Conservation (phyloP, 1,139 yeast genomes). For the Ashbya aceris region DNA sequence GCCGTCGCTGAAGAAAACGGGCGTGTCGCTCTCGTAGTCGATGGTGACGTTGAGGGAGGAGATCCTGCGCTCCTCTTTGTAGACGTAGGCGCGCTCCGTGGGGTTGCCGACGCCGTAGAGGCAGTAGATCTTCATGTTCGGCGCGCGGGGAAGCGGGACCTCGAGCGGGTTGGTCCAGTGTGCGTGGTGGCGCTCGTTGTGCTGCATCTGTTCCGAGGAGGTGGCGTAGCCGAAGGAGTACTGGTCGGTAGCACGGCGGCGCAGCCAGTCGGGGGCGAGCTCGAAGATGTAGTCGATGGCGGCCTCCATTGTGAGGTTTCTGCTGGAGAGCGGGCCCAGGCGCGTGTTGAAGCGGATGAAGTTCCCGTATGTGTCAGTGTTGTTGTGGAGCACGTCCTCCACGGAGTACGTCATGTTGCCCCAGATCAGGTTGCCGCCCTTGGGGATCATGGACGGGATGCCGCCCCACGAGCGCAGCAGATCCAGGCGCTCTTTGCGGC, state of each 20-base stretch:
- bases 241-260: conserved; percentile 50
- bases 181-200: conserved; percentile 56
- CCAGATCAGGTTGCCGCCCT: conserved; percentile 89
- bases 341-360: conserved; percentile 51
- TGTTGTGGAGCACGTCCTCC: conserved; percentile 42
- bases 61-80: conserved; percentile 49
- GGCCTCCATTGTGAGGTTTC: conserved; percentile 54
- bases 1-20: conserved; percentile 82
- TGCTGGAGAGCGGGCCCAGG: conserved; percentile 34
- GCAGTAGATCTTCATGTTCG: conserved; percentile 80
- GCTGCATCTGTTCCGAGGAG: conserved; percentile 46
- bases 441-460: conserved; percentile 89
- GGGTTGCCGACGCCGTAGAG: conserved; percentile 95
- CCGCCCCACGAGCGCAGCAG: conserved; percentile 87
- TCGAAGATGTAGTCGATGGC: conserved; percentile 58
- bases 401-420: conserved; percentile 47
- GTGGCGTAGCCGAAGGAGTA: conserved; percentile 74
- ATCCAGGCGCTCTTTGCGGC: conserved; percentile 79
- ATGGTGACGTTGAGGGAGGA: conserved; percentile 59
- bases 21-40: conserved; percentile 43
- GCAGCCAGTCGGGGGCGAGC: conserved; percentile 69
- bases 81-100: conserved; percentile 85
- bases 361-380: conserved; percentile 48
- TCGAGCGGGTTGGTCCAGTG: conserved; percentile 94
- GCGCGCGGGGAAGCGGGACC: conserved; percentile 85